Conservation (phyloP, 2,329 filamentous ascomycete genomes). For the Decorospora gaudefroyi region DNA sequence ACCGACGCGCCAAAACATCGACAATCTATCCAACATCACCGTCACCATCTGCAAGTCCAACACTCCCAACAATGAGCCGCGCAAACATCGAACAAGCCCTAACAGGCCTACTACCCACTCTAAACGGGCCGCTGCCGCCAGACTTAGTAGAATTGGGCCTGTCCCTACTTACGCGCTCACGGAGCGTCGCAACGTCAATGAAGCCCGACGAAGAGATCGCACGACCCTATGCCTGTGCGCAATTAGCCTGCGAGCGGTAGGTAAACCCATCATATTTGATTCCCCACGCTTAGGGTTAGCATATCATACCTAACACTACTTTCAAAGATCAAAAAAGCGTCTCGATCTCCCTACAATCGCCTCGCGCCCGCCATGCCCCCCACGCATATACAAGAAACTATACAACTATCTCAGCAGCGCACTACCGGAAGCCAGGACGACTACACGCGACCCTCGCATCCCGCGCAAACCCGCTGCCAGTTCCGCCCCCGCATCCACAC, state of each 20-base stretch:
- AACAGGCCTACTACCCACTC: constrained; percentile 51
- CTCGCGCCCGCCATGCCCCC: constrained; percentile 44
- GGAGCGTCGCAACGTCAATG: constrained; percentile 55
- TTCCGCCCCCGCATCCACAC: constrained; percentile 28
- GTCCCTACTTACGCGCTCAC: constrained; percentile 44
- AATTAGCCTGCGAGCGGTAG: constrained; percentile 81
- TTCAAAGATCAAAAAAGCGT: constrained; percentile 65
- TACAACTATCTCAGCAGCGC: constrained; percentile 78
- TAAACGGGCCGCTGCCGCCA: constrained; percentile 40
- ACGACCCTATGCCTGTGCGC: constrained; percentile 46
- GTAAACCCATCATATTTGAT: neutral
- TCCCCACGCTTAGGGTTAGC: no score
- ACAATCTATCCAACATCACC: neutral
- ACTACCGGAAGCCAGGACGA: constrained; percentile 57
- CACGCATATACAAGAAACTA: constrained; percentile 74
- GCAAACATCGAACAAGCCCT: constrained; percentile 41
- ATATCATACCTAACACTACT: no score
- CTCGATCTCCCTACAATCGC: constrained; percentile 44
- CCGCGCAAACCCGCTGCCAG: constrained; percentile 38
- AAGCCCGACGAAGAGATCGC: constrained; percentile 47
- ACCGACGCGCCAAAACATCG: constrained; percentile 12
- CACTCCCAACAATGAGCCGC: constrained; percentile 22
- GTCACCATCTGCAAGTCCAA: neutral
- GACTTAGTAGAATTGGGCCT: constrained; percentile 42
- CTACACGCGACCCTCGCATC: constrained; percentile 34